Conservation (phyloP, 129 eudicot genomes). For the Deinandra increscens region DNA sequence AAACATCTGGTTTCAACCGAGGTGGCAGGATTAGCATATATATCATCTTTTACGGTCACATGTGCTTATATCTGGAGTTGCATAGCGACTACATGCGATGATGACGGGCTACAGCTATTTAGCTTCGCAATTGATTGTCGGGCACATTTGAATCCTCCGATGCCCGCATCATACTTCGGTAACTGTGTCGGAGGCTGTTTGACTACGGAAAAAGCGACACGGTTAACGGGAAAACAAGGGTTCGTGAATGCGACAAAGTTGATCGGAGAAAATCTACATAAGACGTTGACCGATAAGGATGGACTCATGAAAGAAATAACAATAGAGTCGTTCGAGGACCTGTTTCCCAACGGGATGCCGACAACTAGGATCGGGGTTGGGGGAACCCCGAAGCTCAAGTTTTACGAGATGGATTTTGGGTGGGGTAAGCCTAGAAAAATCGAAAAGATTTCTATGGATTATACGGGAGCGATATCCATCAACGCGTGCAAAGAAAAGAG, state of each 20-base stretch:
- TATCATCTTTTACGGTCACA: no score
- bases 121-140: background rate
- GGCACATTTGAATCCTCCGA: background rate
- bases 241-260: constrained; percentile 1
- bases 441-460: background rate
- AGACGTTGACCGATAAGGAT: background rate
- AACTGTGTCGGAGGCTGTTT: constrained; percentile 3
- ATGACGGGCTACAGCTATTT: background rate
- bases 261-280: background rate
- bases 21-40: no score
- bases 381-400: background rate
- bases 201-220: background rate
- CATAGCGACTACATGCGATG: no score
- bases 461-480: background rate
- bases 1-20: no score
- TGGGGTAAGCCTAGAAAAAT: background rate
- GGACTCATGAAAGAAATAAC: background rate
- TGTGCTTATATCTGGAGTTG: no score
- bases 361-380: background rate
- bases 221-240: background rate
- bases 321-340: background rate
- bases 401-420: no score
- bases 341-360: background rate
- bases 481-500: background rate
- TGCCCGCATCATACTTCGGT: background rate